A percentile compares a stretch with the other conserved stretches of the same genome.
These are phyloP conservation scores for Stachybotrys echinatus DNA, from an alignment of 2,329 filamentous ascomycete species.

Conservation along the genomic window DNA sequence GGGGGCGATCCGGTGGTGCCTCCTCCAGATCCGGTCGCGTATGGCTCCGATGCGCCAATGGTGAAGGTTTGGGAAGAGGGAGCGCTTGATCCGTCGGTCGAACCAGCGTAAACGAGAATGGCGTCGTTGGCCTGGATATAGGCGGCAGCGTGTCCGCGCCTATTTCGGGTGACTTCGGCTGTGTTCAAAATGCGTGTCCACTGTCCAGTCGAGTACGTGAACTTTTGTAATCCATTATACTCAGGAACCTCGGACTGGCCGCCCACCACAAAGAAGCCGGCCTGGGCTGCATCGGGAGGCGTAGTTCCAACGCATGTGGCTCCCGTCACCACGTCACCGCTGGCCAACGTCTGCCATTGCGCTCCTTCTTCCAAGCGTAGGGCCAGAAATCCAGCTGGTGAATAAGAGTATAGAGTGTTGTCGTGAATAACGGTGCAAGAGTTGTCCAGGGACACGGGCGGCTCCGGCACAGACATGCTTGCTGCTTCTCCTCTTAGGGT, in stretches of 20 bases:
- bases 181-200: conserved; percentile 43
- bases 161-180: conserved; percentile 56
- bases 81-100: conserved; percentile 50
- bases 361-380: conserved; percentile 63
- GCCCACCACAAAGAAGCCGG: conserved; percentile 76
- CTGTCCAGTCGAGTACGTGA: conserved; percentile 45
- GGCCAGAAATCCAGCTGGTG: conserved; percentile 68
- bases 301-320: conserved; percentile 71
- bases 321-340: conserved; percentile 66
- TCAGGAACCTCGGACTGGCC: conserved; percentile 49
- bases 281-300: conserved; percentile 49
- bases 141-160: conserved; percentile 67
- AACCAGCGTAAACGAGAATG: conserved; percentile 78
- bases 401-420: conserved; percentile 81
- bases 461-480: conserved; percentile 67
- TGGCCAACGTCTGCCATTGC: conserved; percentile 62
- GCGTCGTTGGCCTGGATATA: conserved; percentile 67
- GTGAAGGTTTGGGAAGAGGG: conserved; percentile 71
- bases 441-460: conserved; percentile 63
- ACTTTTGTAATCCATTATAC: conserved; percentile 73
- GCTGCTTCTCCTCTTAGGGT: conserved; percentile 4
- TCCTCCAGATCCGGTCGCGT: conserved; percentile 56
- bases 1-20: conserved; percentile 37
- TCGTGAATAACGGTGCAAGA: conserved; percentile 79
- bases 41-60: conserved; percentile 62